Evolutionary conservation across 495 filamentous ascomycete species (phyloP), one percentile per base, ranked within the genome.

Genomic region (Daldinia concentrica): DNA sequence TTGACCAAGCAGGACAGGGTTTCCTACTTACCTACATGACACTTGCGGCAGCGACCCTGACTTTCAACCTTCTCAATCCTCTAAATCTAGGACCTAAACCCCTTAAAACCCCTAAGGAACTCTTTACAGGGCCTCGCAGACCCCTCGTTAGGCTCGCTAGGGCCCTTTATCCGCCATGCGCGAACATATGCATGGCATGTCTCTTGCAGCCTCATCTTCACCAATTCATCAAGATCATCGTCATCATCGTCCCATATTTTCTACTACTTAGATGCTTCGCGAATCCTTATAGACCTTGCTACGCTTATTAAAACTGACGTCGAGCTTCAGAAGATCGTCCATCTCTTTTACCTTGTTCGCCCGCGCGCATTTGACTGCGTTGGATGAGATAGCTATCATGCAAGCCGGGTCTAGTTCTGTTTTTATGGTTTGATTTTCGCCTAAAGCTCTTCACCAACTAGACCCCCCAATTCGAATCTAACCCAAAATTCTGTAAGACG

Each of bases 131-230:
- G 5, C 14, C 37, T 15, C 17, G 41, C 17, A 69, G 54, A 11
- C 57, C 50, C 63, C 59, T 60, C 32, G 22, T 58, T 54, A 26
- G 64, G 59, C 58, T 62, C 30, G 27, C 37, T 8, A 68, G 64
- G 64, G 61, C 50, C 64, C 52, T 45, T 61, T 50, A 65, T 68
- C 65, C 65, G 65, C 64, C 59, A 73, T 73, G 62, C 66, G 57
- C 66, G 61, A 69, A 73, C 66, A 62, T 58, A 66, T 66, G 62
- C 71, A 69, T 73, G 66, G 62, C 29, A 62, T 63, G 58, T 55
- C 57, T 73, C 66, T 63, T 73, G 71, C 71, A 73, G 71, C 71
- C 71, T 73, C 71, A 69, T 69, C 71, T 73, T 73, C 48, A 27
- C 45, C 29, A 62, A 73, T 19, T 48, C 50, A 57, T 50, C 62